Base-by-base conservation (phyloP, 1,284 basidiomycete genomes). In the Ustilago loliicola region DNA sequence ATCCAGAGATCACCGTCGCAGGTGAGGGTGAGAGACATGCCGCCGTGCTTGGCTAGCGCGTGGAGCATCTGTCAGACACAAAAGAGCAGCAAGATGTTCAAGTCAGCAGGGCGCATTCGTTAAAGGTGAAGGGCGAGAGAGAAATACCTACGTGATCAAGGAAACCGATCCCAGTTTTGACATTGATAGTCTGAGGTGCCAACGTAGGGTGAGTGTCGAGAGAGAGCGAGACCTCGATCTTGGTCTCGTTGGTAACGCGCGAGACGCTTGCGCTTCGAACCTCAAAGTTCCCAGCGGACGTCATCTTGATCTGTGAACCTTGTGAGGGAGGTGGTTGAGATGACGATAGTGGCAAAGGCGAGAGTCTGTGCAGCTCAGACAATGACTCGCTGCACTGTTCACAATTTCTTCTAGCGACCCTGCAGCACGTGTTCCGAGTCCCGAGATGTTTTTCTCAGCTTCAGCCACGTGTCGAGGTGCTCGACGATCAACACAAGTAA, bases 1-100 rank as follows among this genome's bases (percentile, higher is more conserved):
- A 99, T 98, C 91, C 93, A 94, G 19, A 99, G 89, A 87, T 99
- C 97, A 57, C 97, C 97, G 83, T 93, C 91, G 87, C 95, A 98
- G 82, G 93, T 92, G 87, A 99, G 90, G 15, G 90, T 91, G 63
- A 99, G 89, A 0, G 94, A 95, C 83, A 87, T 83, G 13, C 85
- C 86, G 36, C 85, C 85, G 69, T 87, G 86, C 80, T 87, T 87
- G 30, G 84, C 84, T 7, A 87, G 74, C 25, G 86, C 85, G 60
- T 86, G 84, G 13, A 87, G 70, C 86, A 87, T 87, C 81, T 86
- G 13, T 30, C 21, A 1, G 32, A 30, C 9, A 13, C 15, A 50
- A 27, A 19, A 9, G 30, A 47, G 2, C n/a, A n/a, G 17, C 25
- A n/a, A 25, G 19, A 45, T 40, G 45, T 17, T 17, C 23, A n/a